These are phyloP conservation scores for Fraxinus anomala DNA, from an alignment of 257 asterid genomes.

Conservation along the genomic window DNA sequence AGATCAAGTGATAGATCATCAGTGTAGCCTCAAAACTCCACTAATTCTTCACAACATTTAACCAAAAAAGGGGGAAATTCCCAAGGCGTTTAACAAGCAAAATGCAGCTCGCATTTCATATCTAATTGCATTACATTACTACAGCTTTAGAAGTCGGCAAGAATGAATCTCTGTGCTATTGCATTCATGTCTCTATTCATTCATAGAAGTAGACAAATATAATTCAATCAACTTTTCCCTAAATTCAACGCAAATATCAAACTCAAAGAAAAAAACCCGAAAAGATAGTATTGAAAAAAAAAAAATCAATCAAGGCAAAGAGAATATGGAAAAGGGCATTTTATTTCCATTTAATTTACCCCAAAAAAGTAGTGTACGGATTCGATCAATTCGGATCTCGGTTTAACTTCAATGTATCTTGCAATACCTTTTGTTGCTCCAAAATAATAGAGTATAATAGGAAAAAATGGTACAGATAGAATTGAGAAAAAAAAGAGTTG, in stretches of 20 bases:
- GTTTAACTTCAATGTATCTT: neutral
- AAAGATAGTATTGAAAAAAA: slow-evolving; percentile 8
- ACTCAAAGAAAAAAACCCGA: neutral
- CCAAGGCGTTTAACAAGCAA: neutral
- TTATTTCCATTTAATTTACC: slow-evolving; percentile 10
- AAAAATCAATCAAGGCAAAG: neutral
- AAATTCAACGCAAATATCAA: slow-evolving; percentile 47
- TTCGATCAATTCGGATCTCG: neutral
- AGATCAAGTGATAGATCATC: neutral
- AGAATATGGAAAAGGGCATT: slow-evolving; percentile 19
- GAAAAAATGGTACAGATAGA: neutral
- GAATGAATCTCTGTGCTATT: neutral
- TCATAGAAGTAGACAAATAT: neutral
- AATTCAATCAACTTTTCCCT: slow-evolving; percentile 28
- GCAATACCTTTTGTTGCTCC: neutral
- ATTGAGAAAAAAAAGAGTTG: neutral
- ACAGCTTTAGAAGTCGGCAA: neutral
- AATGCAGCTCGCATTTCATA: neutral
- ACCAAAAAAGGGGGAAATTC: neutral
- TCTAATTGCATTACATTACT: neutral
- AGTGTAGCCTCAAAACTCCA: neutral
- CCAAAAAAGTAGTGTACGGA: neutral
- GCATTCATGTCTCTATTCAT: neutral
- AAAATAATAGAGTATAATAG: neutral
- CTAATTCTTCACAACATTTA: neutral